phyloP scores from a whole-genome alignment of 2,329 filamentous ascomycete species.

The Bipolaris bicolor region DNA sequence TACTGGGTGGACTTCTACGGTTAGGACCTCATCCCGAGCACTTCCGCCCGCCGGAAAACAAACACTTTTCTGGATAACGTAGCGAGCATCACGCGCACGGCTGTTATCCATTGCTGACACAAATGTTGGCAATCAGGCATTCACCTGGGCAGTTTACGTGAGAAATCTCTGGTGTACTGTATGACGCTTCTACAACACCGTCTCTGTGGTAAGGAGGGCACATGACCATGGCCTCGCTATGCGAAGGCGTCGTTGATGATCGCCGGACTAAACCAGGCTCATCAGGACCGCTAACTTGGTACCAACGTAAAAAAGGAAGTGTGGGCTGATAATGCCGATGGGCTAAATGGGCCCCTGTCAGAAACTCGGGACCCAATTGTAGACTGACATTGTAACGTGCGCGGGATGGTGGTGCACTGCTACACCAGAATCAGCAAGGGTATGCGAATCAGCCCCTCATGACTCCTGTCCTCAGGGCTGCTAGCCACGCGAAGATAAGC shows the following conservation, averaged over 20 bases:
- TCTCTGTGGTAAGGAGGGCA: neutral
- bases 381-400: slow-evolving; percentile 5
- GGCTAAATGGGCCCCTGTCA: neutral
- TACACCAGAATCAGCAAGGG: slow-evolving; percentile 3
- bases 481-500: slow-evolving; percentile 1
- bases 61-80: slow-evolving; percentile 19
- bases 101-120: neutral
- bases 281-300: slow-evolving; percentile 1
- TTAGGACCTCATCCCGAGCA: slow-evolving; percentile 17
- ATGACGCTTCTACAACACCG: neutral
- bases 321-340: neutral
- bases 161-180: neutral
- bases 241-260: neutral
- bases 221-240: neutral
- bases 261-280: slow-evolving; percentile 3
- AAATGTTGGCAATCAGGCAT: neutral
- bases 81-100: neutral
- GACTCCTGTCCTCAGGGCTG: neutral
- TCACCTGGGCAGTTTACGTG: neutral
- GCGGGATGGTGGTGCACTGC: slow-evolving; percentile 1
- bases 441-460: neutral
- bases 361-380: slow-evolving; percentile 1
- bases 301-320: slow-evolving; percentile 7
- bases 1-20: slow-evolving; percentile 16
- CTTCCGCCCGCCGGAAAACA: slow-evolving; percentile 20